Evolutionary conservation across 345 rosid genomes (phyloP).

Genomic region (Chamaenerion angustifolium): DNA sequence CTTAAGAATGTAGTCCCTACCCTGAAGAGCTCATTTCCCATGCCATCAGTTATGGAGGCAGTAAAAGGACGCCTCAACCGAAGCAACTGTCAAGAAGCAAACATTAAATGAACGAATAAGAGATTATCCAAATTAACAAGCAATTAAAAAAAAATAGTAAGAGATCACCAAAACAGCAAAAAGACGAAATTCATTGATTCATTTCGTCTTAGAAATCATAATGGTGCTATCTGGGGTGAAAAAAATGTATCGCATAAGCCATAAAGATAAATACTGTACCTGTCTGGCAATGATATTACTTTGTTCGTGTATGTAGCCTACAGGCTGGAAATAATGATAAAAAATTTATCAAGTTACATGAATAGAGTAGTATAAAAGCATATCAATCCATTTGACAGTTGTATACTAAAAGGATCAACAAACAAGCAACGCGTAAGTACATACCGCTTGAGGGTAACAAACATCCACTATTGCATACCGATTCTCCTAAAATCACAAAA

Average conservation of each 20-base stretch:
- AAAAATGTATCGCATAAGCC: neutral
- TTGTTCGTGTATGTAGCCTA: constrained; percentile 72
- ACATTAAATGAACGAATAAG: too few relatives aligned
- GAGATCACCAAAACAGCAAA: too few relatives aligned
- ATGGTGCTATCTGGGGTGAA: too few relatives aligned
- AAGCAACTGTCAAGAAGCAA: constrained; percentile 38
- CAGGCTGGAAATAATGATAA: constrained; percentile 42
- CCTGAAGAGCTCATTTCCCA: constrained; percentile 70
- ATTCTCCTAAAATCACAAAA: constrained; percentile 51
- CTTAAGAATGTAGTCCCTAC: constrained; percentile 25
- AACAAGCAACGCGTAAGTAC: constrained; percentile 9
- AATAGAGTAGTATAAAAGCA: neutral
- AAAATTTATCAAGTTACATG: neutral
- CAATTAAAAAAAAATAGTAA: too few relatives aligned
- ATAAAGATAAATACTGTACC: constrained; percentile 22
- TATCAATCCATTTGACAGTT: neutral
- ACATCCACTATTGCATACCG: constrained; percentile 83
- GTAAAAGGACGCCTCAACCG: constrained; percentile 83
- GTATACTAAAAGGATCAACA: neutral
- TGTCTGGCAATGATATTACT: constrained; percentile 74
- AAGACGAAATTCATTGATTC: too few relatives aligned
- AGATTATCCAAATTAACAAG: too few relatives aligned
- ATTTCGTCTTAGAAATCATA: too few relatives aligned
- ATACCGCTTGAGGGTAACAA: constrained; percentile 69
- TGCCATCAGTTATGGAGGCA: constrained; percentile 60